Conservation (phyloP, 306 rosid species). For the Fagus crenata region DNA sequence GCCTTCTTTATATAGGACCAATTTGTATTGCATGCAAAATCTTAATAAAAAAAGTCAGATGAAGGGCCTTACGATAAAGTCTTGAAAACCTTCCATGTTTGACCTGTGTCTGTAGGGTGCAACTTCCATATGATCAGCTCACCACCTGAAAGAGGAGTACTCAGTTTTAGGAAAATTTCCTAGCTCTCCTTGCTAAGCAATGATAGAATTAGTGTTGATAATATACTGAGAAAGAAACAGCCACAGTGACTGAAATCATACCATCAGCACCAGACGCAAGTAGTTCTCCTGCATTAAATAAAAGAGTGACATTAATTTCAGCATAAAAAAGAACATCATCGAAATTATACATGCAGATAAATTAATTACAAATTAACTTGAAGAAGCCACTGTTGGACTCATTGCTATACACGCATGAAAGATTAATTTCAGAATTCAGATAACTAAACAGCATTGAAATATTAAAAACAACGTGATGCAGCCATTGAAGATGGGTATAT, state of each 20-base stretch:
- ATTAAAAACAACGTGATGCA: background rate
- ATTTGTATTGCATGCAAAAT: slow-evolving; percentile 4
- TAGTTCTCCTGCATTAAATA: slow-evolving; percentile 62
- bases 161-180: slow-evolving; percentile 1
- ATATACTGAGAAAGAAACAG: background rate
- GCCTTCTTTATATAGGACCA: slow-evolving; percentile 1
- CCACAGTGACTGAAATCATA: slow-evolving; percentile 31
- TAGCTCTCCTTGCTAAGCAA: slow-evolving; percentile 12
- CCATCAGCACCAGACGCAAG: slow-evolving; percentile 94
- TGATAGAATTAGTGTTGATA: background rate
- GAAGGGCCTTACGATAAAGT: slow-evolving; percentile 57
- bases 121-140: slow-evolving; percentile 78
- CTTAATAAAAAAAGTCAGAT: slow-evolving; percentile 5
- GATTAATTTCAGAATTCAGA: background rate
- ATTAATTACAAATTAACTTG: background rate
- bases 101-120: slow-evolving; percentile 59
- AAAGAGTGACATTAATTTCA: slow-evolving; percentile 22
- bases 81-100: slow-evolving; percentile 82
- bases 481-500: background rate
- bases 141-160: slow-evolving; percentile 51
- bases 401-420: background rate
- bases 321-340: background rate
- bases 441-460: background rate
- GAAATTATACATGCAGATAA: background rate
- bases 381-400: background rate